Base-by-base conservation (phyloP, 257 asterid species). In the Thymus quinquecostatus region DNA sequence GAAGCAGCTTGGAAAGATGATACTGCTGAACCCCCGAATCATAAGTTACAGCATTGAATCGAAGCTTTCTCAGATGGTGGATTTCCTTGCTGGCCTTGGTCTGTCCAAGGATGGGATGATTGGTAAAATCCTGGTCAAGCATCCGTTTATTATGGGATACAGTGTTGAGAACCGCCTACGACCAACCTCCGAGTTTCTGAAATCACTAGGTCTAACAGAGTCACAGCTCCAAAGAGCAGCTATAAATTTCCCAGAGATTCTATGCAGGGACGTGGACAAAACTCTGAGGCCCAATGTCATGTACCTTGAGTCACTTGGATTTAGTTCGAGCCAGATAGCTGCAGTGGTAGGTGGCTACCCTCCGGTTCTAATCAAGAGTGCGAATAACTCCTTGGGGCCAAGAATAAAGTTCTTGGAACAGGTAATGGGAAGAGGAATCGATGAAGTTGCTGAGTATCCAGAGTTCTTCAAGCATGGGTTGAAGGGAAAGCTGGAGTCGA, bases 1-100 rank as follows among this genome's bases (percentile, higher is more conserved):
- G 21, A 21, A 21, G 21, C 21, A 21, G 21, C 21, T 21, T 21
- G 21, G 21, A 21, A 21, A 21, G 21, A 21, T 95, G 90, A 78
- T 95, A 57, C 84, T 95, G 6, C 41, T 82, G 21, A 95, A 95
- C 77, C 99, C 99, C 3, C 86, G 99, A 79, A 79, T 95, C 66
- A 69, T 95, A n/a, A 95, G 97, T 82, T 95, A 95, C 78, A 89
- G 97, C 97, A 95, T 95, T 43, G 97, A 88, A 51, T 64, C 87
- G 43, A 95, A 95, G 83, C 96, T 95, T 66, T 83, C 91, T 10
- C 82, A 82, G 72, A 78, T 80, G 6, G 98, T 95, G 74, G 88
- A 89, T 61, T 95, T 95, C 72, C 97, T 95, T 40, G 82, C 87
- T n/a, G 72, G 79, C 60, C 76, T 92, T 7, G 97, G 97, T 8